Evolutionary conservation across 495 filamentous ascomycete species (phyloP).

Genomic region (Apodospora peruviana): DNA sequence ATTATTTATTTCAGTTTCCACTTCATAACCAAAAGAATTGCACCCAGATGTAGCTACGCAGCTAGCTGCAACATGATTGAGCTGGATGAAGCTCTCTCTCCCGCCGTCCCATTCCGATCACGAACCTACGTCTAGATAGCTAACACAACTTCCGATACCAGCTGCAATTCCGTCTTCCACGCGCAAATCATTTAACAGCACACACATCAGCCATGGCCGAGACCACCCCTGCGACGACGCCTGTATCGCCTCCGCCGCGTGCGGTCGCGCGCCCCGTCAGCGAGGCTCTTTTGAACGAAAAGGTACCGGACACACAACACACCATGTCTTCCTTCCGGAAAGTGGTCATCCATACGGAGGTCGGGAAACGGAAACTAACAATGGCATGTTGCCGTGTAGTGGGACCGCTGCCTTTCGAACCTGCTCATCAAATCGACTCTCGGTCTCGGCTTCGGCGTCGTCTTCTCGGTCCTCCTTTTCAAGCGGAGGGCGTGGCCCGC

Average conservation of each 20-base stretch:
- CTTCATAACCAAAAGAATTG: too few relatives aligned
- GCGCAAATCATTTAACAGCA: too few relatives aligned
- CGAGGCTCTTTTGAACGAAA: conserved; percentile 91
- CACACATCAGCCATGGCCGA: too few relatives aligned
- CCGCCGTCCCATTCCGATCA: too few relatives aligned
- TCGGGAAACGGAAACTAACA: conserved; percentile 3
- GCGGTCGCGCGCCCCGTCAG: conserved; percentile 67
- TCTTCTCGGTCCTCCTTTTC: conserved; percentile 97
- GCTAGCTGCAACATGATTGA: too few relatives aligned
- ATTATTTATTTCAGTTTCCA: too few relatives aligned
- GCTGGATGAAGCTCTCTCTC: too few relatives aligned
- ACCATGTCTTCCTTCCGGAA: neutral
- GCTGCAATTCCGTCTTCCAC: too few relatives aligned
- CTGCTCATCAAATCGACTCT: conserved; percentile 91
- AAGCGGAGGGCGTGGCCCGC: conserved; percentile 96
- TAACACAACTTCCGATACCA: too few relatives aligned
- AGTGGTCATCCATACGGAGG: neutral
- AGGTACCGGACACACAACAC: conserved; percentile 53
- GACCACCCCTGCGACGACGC: conserved; percentile 24
- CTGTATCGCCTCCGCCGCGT: conserved; percentile 24
- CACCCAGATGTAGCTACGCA: too few relatives aligned
- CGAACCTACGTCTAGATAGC: too few relatives aligned
- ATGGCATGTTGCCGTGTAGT: conserved; percentile 51
- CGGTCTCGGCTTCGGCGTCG: conserved; percentile 90
- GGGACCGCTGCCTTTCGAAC: conserved; percentile 96